Percentiles rank a stretch among this genome's conserved stretches.
Evolutionary conservation across 2,329 filamentous ascomycete genomes (phyloP).

Genomic region (Onygena corvina): DNA sequence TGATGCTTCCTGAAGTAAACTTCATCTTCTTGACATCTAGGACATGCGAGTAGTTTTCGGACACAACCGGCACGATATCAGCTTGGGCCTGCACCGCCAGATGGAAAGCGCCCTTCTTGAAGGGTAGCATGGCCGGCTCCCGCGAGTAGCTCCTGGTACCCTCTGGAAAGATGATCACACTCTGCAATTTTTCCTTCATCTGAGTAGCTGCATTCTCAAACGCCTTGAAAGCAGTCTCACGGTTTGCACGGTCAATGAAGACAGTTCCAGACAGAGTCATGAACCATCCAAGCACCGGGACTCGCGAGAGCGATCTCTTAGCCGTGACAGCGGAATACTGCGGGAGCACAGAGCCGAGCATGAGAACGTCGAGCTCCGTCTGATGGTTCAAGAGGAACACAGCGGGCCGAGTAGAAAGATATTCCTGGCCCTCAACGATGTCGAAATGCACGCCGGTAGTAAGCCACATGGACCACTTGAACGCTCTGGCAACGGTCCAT

Average conservation of each 20-base stretch:
- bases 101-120: conserved; percentile 98
- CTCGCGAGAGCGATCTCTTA: conserved; percentile 66
- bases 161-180: conserved; percentile 51
- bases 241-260: conserved; percentile 88
- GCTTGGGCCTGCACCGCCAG: conserved; percentile 88
- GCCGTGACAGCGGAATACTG: conserved; percentile 86
- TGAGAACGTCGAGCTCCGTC: conserved; percentile 84
- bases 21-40: conserved; percentile 51
- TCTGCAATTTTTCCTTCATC: conserved; percentile 58
- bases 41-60: conserved; percentile 66
- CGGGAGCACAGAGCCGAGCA: conserved; percentile 82
- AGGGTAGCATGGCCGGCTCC: conserved; percentile 72
- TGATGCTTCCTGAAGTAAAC: conserved; percentile 59
- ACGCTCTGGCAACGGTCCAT: conserved; percentile 68
- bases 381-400: conserved; percentile 95
- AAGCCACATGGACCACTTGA: conserved; percentile 65
- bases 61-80: conserved; percentile 75
- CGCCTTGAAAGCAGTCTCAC: conserved; percentile 66
- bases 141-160: conserved; percentile 83
- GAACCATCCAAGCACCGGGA: conserved; percentile 89
- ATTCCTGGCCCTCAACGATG: conserved; percentile 52
- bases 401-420: conserved; percentile 61
- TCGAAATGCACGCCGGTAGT: conserved; percentile 68
- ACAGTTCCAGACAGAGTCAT: conserved; percentile 78
- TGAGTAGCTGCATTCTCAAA: conserved; percentile 73